phyloP scores from a whole-genome alignment of 441 rosid species.

The Dalechampia spathulata region DNA sequence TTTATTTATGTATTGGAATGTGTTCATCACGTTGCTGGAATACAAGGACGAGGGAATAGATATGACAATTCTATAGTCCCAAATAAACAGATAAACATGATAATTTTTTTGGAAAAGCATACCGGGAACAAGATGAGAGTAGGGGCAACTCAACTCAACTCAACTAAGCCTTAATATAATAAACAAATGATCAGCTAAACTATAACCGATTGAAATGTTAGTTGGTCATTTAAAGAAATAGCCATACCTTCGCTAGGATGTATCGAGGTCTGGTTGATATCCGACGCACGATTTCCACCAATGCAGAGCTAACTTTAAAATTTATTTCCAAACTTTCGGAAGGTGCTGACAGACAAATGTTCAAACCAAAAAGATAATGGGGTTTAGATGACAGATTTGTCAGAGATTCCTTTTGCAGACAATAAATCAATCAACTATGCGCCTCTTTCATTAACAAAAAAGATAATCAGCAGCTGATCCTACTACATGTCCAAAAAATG shows the following conservation, averaged over 20 bases:
- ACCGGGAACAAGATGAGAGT: no score
- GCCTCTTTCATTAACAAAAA: slow-evolving; percentile 1
- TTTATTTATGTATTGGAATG: no score
- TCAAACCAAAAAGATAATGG: slow-evolving; percentile 9
- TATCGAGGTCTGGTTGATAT: slow-evolving; percentile 83
- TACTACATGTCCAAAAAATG: not conserved
- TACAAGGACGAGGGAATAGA: not conserved
- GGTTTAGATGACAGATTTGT: not conserved
- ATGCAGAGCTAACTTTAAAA: slow-evolving; percentile 92
- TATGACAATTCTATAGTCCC: not conserved
- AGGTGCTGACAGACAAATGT: slow-evolving; percentile 49
- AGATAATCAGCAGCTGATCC: not conserved
- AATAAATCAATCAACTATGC: no score
- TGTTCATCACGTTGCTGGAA: not conserved
- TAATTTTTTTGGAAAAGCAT: no score
- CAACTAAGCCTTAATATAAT: no score
- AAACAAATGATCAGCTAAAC: not conserved
- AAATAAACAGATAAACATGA: slow-evolving; percentile 6
- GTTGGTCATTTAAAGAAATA: slow-evolving; percentile 1
- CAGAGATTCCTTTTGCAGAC: not conserved
- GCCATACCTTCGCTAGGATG: slow-evolving; percentile 84
- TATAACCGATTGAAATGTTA: not conserved
- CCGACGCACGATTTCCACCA: slow-evolving; percentile 82
- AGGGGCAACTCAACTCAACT: no score
- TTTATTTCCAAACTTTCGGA: slow-evolving; percentile 91